Percentiles rank a stretch among this genome's conserved stretches.
Evolutionary conservation across 495 filamentous ascomycete species (phyloP).

Genomic region (Talaromyces proteolyticus): DNA sequence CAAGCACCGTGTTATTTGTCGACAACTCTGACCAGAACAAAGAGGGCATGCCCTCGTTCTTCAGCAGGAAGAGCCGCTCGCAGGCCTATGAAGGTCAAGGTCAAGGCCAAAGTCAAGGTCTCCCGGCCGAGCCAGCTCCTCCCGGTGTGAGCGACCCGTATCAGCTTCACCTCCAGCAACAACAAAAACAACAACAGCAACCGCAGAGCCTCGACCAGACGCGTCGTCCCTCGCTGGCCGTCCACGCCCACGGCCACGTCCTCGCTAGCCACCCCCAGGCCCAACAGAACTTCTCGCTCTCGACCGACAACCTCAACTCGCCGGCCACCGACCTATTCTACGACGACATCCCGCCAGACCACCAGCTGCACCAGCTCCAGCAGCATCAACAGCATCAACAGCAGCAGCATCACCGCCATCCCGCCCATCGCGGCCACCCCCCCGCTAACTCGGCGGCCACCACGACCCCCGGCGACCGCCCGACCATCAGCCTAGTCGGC

Average conservation of each 20-base stretch:
- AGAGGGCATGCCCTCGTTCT: slow-evolving; percentile 11
- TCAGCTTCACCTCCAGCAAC: slow-evolving; percentile 10
- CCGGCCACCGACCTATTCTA: not conserved
- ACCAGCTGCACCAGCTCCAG: too few relatives aligned
- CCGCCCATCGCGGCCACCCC: not conserved
- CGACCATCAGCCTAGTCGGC: slow-evolving; percentile 13
- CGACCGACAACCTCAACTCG: not conserved
- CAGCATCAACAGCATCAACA: slow-evolving; percentile 10
- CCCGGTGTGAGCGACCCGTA: not conserved
- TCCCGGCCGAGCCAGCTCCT: slow-evolving; percentile 5
- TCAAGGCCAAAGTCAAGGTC: too few relatives aligned
- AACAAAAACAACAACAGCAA: slow-evolving; percentile 9
- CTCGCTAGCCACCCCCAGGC: not conserved
- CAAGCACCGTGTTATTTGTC: too few relatives aligned
- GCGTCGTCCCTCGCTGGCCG: not conserved
- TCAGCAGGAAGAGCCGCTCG: slow-evolving; percentile 8
- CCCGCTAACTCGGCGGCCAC: not conserved
- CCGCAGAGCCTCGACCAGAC: slow-evolving; percentile 8
- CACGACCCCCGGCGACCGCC: slow-evolving; percentile 18
- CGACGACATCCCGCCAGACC: not conserved
- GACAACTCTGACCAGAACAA: too few relatives aligned
- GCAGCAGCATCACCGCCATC: slow-evolving; percentile 10
- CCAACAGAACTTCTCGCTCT: not conserved
- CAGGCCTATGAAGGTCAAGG: slow-evolving; percentile 1
- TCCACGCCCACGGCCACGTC: not conserved